Evolutionary conservation across 345 rosid species (phyloP).

Genomic region (Camelina hispida): DNA sequence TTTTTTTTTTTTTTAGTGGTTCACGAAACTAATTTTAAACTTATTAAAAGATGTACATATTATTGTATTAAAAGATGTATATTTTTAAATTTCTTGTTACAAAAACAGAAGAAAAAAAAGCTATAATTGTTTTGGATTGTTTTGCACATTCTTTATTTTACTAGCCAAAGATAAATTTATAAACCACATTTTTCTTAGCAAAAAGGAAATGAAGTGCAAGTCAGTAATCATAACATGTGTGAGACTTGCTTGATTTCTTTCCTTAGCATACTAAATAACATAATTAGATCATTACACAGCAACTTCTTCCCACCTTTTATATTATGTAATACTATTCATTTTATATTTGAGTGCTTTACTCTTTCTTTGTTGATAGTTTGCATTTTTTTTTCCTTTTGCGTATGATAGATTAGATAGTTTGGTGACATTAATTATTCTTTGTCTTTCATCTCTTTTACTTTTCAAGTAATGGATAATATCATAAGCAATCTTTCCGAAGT

Average conservation of each 20-base stretch:
- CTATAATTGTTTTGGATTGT: too few species aligned
- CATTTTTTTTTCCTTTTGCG: neutral
- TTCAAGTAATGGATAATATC: conserved; percentile 3
- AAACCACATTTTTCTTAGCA: neutral
- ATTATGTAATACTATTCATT: neutral
- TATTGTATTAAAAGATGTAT: too few species aligned
- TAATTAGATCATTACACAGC: conserved; percentile 11
- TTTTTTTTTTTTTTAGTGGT: neutral
- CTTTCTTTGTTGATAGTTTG: neutral
- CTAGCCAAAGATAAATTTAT: neutral
- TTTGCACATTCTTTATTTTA: neutral
- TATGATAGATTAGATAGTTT: neutral
- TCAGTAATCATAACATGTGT: conserved; percentile 26
- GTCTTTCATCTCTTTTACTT: neutral
- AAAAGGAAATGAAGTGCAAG: conserved; percentile 7
- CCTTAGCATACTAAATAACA: conserved; percentile 12
- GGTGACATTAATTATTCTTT: conserved; percentile 9
- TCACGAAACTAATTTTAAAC: neutral
- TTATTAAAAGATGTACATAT: too few species aligned
- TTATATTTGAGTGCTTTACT: neutral
- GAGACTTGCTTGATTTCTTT: conserved; percentile 23
- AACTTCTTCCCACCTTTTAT: conserved; percentile 8
- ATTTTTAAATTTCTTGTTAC: neutral
- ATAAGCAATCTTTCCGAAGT: neutral
- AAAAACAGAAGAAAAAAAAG: neutral